Evolutionary conservation across 2,329 filamentous ascomycete genomes (phyloP).

Genomic region (Hymenoscyphus scutula): DNA sequence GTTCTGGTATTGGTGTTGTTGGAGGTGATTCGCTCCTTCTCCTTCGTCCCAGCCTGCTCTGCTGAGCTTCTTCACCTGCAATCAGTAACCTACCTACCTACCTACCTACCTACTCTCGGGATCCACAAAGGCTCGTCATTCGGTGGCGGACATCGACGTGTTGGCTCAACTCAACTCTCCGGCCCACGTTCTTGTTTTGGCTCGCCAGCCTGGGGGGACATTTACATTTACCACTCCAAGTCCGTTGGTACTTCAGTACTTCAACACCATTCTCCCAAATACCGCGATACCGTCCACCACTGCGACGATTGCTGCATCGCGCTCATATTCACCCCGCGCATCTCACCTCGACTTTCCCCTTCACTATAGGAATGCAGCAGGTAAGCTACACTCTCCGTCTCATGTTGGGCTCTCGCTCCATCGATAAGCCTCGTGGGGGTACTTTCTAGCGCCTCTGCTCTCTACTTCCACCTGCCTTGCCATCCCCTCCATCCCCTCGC

Average conservation of each 20-base stretch:
- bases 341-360: constrained; percentile 14
- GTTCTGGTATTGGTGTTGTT: background rate
- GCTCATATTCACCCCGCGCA: background rate
- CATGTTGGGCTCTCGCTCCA: constrained; percentile 10
- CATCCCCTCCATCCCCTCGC: background rate
- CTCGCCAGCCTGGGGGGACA: background rate
- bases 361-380: constrained; percentile 35
- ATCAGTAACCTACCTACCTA: too few relatives aligned
- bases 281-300: constrained; percentile 29
- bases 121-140: background rate
- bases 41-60: background rate
- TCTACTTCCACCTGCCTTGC: background rate
- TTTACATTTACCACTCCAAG: background rate
- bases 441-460: too few relatives aligned
- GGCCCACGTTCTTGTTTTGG: too few relatives aligned
- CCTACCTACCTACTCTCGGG: too few relatives aligned
- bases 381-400: constrained; percentile 30
- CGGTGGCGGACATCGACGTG: background rate
- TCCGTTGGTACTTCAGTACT: too few relatives aligned
- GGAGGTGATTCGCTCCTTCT: background rate
- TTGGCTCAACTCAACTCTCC: background rate
- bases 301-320: constrained; percentile 8
- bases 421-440: constrained; percentile 26
- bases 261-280: constrained; percentile 15
- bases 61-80: too few relatives aligned